Evolutionary conservation across 2,329 filamentous ascomycete species (phyloP), one percentile per base, ranked within the genome.

Genomic region (Venturia carpophila): DNA sequence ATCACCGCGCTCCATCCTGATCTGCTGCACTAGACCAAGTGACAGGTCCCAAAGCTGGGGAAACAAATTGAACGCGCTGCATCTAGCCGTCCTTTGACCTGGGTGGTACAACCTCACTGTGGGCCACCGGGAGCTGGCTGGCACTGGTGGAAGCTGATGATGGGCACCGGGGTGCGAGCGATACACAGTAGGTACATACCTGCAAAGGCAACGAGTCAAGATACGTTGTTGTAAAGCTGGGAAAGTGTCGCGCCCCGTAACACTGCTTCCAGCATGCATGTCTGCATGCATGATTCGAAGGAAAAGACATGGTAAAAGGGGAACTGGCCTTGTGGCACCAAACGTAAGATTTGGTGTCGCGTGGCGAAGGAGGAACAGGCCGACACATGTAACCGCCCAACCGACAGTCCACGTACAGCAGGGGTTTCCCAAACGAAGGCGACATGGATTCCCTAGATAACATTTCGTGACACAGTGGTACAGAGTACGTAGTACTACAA

Each of bases 171-270:
- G 49, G 30, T 55, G 24, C 49, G 49, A 55, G 49, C 13, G 5
- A 34, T 34, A 55, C 49, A 34, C n/a, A n/a, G n/a, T n/a, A n/a
- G n/a, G n/a, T n/a, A n/a, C n/a, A n/a, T n/a, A n/a, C 11, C 13
- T 15, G 5, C 49, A 24, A 55, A 34, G 49, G n/a, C 24, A 55
- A 24, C 30, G 49, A 34, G 30, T 11, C 30, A 34, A 55, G 49
- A 55, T 55, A 55, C 49, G 17, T 30, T 55, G 30, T 55, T 55
- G 49, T n/a, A 24, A 55, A 55, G 49, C 24, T 34, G 49, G 49
- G 49, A 24, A 27, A 52, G 47, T 34, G 49, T 55, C 49, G 30
- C 49, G 30, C 49, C 2, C 17, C 17, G 6, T 17, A n/a, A 45
- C 17, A 19, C 17, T 19, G 3, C 30, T 34, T 34, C 30, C 30